Base-by-base conservation (phyloP, 768 basidiomycete species). In the Ephemerocybe angulata region DNA sequence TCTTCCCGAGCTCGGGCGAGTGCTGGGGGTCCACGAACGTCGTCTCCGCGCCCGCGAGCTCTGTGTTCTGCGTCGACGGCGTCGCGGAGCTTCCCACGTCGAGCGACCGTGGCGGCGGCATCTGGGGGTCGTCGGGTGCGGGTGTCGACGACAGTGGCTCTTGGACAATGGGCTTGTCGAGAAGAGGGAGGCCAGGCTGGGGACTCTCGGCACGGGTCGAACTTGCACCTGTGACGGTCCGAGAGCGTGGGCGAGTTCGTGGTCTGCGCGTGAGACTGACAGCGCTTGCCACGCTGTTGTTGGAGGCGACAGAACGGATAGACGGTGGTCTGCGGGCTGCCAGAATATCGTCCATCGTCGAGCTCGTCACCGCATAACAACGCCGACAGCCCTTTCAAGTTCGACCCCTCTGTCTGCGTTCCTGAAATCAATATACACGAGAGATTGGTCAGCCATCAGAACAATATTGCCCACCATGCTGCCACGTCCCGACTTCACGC, bases 161-260 rank as follows among this genome's bases (percentile, higher is more conserved):
- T 30, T 66, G 65, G 21, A 60, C 63, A 38, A 61, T 42, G 35
- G 60, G 53, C 21, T 58, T 56, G 50, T 62, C 65, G 44, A 72
- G 66, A 63, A 69, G 72, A 27, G 75, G 68, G 35, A 73, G 62
- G 57, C 73, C 71, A 50, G 70, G 67, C 33, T 60, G 33, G 52
- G 59, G 59, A 27, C 63, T 65, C 30, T 62, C 64, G 52, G 66
- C 54, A 40, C 53, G 63, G 52, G 58, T 56, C 43, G 67, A 58
- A 17, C 62, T 57, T 58, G 68, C 59, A 43, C 69, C 65, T 25
- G 76, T 79, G 52, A 79, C 68, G 22, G 84, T 82, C 64, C 66
- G 74, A 50, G 81, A 82, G 68, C 84, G 80, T 58, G 78, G 71
- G 63, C 81, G 73, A 41, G 76, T 78, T 56, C 79, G 70, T n/a